Percentiles rank a stretch among this genome's conserved stretches.
Evolutionary conservation across 352 stramenopile genomes (phyloP).

Genomic region (Phytophthora hibernalis): DNA sequence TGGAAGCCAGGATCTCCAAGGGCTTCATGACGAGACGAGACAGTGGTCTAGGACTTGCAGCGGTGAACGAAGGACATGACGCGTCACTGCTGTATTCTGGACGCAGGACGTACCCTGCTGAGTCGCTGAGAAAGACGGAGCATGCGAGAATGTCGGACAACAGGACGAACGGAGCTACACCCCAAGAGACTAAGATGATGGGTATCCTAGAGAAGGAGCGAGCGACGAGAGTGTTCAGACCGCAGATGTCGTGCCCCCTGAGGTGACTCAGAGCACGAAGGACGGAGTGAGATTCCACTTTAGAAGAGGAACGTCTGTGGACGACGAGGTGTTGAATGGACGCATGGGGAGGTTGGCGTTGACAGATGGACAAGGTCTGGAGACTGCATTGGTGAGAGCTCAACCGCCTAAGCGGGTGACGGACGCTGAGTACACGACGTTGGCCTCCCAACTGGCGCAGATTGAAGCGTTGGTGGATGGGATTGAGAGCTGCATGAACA

Average conservation of each 20-base stretch:
- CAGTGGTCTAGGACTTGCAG: constrained; percentile 17
- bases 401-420: constrained; percentile 31
- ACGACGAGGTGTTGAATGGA: constrained; percentile 20
- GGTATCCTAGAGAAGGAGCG: constrained; percentile 47
- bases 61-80: constrained; percentile 41
- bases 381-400: constrained; percentile 26
- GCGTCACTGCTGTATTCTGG: constrained; percentile 63
- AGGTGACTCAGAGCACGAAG: constrained; percentile 25
- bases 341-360: constrained; percentile 36
- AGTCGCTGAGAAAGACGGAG: constrained; percentile 59
- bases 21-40: constrained; percentile 44
- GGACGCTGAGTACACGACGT: constrained; percentile 41
- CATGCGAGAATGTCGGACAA: constrained; percentile 52
- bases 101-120: constrained; percentile 71
- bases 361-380: constrained; percentile 17
- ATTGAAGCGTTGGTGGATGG: constrained; percentile 72
- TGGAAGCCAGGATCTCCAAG: constrained; percentile 77
- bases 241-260: constrained; percentile 30
- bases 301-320: constrained; percentile 39
- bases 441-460: constrained; percentile 59
- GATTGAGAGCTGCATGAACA: constrained; percentile 52
- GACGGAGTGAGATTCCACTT: constrained; percentile 74
- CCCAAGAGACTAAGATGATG: constrained; percentile 49
- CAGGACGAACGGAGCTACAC: neutral
- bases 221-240: constrained; percentile 23